Evolutionary conservation across 768 basidiomycete species (phyloP).

Genomic region (Tulasnella sp.): DNA sequence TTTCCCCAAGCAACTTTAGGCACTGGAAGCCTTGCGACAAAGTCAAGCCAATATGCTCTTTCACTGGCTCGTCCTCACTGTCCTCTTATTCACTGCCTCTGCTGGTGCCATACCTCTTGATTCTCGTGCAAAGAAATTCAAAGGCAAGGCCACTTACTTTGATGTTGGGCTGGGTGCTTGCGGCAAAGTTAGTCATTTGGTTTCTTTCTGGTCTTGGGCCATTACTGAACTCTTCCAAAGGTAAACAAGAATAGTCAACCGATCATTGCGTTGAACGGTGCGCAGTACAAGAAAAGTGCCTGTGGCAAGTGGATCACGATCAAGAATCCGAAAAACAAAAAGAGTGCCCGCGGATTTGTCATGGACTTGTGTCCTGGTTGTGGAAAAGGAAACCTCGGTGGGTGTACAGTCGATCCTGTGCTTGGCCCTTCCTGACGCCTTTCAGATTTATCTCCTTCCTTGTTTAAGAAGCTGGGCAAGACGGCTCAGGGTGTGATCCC

Average conservation of each 20-base stretch:
- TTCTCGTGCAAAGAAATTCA: neutral
- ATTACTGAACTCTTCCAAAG: neutral
- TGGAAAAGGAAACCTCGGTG: slow-evolving; percentile 4
- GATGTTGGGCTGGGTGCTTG: slow-evolving; percentile 13
- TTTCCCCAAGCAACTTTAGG: too few relatives aligned
- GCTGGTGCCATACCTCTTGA: neutral
- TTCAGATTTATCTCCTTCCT: slow-evolving; percentile 1
- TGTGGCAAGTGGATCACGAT: slow-evolving; percentile 23
- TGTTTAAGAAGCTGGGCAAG: slow-evolving; percentile 1
- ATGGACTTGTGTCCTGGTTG: slow-evolving; percentile 26
- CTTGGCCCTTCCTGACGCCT: neutral
- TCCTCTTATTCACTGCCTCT: neutral
- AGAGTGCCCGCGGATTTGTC: slow-evolving; percentile 20
- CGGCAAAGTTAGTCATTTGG: neutral
- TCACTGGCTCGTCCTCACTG: neutral
- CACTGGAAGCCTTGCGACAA: too few relatives aligned
- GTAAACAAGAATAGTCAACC: slow-evolving; percentile 2
- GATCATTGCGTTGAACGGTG: slow-evolving; percentile 8
- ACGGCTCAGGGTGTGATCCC: neutral
- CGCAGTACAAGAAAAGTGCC: slow-evolving; percentile 4
- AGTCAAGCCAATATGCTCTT: slow-evolving; percentile 10
- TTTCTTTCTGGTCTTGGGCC: neutral
- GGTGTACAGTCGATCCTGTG: neutral
- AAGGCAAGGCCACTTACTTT: slow-evolving; percentile 6
- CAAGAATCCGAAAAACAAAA: slow-evolving; percentile 23